Conservation (phyloP, 768 basidiomycete genomes). For the Hericium rajendrae region DNA sequence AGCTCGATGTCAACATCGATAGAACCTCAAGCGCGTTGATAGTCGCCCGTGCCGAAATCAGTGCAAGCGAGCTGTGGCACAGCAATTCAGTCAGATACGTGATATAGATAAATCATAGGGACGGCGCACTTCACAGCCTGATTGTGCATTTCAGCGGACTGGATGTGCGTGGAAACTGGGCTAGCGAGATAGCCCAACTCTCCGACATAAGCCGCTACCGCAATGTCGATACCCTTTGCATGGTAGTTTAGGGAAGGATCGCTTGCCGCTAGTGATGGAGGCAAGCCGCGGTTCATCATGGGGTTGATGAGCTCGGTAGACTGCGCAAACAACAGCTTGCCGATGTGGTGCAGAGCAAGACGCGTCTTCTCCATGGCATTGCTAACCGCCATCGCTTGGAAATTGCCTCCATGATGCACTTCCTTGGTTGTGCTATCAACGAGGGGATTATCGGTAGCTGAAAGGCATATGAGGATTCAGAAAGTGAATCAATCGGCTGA, state of each 20-base stretch:
- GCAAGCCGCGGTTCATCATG: slow-evolving; percentile 75
- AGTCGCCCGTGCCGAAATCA: slow-evolving; percentile 77
- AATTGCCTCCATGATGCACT: slow-evolving; percentile 80
- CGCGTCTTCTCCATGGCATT: slow-evolving; percentile 87
- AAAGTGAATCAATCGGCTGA: not conserved
- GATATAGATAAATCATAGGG: not conserved
- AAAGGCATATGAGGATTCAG: not conserved
- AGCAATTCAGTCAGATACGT: slow-evolving; percentile 9
- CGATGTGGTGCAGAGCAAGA: slow-evolving; percentile 39
- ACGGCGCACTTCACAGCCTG: slow-evolving; percentile 75
- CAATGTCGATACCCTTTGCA: slow-evolving; percentile 79
- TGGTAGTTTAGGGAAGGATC: slow-evolving; percentile 80
- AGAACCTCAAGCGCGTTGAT: slow-evolving; percentile 71
- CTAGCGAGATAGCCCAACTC: slow-evolving; percentile 78
- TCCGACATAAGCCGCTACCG: slow-evolving; percentile 68
- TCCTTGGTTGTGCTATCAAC: slow-evolving; percentile 56
- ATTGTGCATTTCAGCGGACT: slow-evolving; percentile 88
- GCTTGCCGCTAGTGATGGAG: slow-evolving; percentile 69
- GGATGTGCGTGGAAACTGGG: slow-evolving; percentile 77
- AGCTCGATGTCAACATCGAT: slow-evolving; percentile 62
- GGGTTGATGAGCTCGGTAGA: slow-evolving; percentile 69
- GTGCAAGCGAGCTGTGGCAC: slow-evolving; percentile 57
- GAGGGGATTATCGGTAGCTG: slow-evolving; percentile 84
- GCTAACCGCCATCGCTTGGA: slow-evolving; percentile 81
- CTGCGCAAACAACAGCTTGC: slow-evolving; percentile 43